Base-by-base conservation (phyloP, 371 early-diverging fungal species). In the Blakeslea trispora region DNA sequence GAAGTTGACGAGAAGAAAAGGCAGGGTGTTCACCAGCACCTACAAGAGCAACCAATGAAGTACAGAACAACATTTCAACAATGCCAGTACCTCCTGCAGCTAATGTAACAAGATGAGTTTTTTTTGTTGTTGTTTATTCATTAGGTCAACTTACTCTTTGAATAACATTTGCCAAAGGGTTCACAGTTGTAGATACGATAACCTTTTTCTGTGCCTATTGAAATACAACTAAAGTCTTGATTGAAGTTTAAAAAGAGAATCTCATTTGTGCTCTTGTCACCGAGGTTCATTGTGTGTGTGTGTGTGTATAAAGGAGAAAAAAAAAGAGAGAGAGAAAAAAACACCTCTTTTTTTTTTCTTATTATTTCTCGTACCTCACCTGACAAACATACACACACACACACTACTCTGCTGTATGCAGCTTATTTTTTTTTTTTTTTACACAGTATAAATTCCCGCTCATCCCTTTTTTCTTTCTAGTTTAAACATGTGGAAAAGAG, bases 1-100 rank as follows among this genome's bases (percentile, higher is more conserved):
- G 94, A 49, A 98, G 79, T 49, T 93, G 81, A 60, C 96, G 81
- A 41, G 97, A 94, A 15, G 92, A 90, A 52, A 91, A 88, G 15
- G 88, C 73, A n/a, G 94, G 93, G 56, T 90, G 88, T 59, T 93
- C 94, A 5, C 95, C 97, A 11, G 94, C 89, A 5, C 97, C 98
- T 13, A 95, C 97, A 19, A 98, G 75, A 0, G 97, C 98, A 0
- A 98, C 94, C n/a, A 98, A 82, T 7, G 91, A 90, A 1, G 98
- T 96, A 58, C 90, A 91, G 63, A 96, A 98, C 35, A 98, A 79
- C 96, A 98, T 97, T 73, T 96, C 97, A 7, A 93, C 94, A 47
- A 95, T 90, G 21, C 94, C 93, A 17, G 93, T 91, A 8, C 94
- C 95, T 34, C 92, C 91, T 55, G 88, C 90, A 21, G 81, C 90